Evolutionary conservation across 2,329 filamentous ascomycete genomes (phyloP), one percentile per base, ranked within the genome.

Genomic region (Aspergillus japonicus): DNA sequence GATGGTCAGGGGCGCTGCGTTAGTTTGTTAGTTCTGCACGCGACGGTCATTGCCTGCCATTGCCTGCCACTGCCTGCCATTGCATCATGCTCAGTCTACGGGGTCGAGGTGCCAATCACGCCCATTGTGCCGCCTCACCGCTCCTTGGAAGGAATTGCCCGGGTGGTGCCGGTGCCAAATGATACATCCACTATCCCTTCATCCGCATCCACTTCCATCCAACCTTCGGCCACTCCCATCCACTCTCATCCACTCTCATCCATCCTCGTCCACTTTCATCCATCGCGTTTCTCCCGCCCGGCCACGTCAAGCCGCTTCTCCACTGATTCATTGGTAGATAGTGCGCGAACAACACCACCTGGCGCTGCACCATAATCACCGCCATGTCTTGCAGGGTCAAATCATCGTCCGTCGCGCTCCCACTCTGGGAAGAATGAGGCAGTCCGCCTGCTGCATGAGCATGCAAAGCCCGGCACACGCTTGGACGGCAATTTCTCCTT

Each of bases 321-420:
- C 50, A 49, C 56, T 26, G 35, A 29, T 29, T 57, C 44, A 66
- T 66, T 66, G 64, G 64, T 24, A 56, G 58, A 59, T 24, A 42
- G 19, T 26, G 54, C 19, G 5, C 59, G 50, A 50, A 59, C 54
- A 59, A 58, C 61, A 65, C 58, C 56, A 56, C 61, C 57, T 63
- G 56, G 55, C 51, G 54, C 58, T 63, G 64, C 62, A 64, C 59
- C 55, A 59, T 50, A 33, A 66, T 64, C 64, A 64, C 64, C 62
- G 55, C 62, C 60, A 60, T 63, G 62, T 63, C 58, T 59, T 50
- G 64, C 64, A 66, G 58, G 50, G 58, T 57, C 65, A 59, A 67
- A 67, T 67, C 65, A 67, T 50, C 50, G 54, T 58, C 23, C 54
- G 31, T 33, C 51, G 54, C 52, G 29, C 49, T 53, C 33, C 52